Evolutionary conservation across 768 basidiomycete genomes (phyloP).

Genomic region (Mycena polygramma): DNA sequence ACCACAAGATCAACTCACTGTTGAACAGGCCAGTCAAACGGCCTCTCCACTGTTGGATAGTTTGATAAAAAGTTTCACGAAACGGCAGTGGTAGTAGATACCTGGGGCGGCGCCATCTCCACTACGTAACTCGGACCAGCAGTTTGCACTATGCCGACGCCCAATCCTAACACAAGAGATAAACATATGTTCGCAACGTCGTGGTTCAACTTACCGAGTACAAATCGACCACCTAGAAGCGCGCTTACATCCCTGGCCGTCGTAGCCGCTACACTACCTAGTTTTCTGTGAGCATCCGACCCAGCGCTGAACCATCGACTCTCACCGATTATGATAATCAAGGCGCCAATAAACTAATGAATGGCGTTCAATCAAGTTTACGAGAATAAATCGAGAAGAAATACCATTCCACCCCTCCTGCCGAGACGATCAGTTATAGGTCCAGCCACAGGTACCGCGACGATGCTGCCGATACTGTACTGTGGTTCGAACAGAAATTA

Average conservation of each 20-base stretch:
- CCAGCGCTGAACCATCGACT: not conserved
- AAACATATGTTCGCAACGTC: not conserved
- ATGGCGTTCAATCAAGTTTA: not conserved
- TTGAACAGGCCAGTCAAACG: constrained; percentile 36
- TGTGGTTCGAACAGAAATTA: not conserved
- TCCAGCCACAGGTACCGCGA: constrained; percentile 35
- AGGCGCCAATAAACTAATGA: constrained; percentile 27
- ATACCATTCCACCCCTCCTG: constrained; percentile 36
- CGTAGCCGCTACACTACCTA: constrained; percentile 29
- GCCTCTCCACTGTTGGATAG: constrained; percentile 31
- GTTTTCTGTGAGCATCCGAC: not conserved
- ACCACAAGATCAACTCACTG: constrained; percentile 16
- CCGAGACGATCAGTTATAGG: constrained; percentile 34
- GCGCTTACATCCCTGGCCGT: constrained; percentile 29
- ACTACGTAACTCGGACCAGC: constrained; percentile 35
- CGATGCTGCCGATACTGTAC: constrained; percentile 35
- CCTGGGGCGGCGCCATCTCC: constrained; percentile 38
- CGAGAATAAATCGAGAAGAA: not conserved
- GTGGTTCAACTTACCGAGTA: constrained; percentile 25
- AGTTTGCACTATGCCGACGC: constrained; percentile 37
- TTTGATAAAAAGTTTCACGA: not conserved
- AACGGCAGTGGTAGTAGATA: not conserved
- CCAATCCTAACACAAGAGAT: constrained; percentile 17
- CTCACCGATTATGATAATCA: constrained; percentile 35
- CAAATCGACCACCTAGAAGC: constrained; percentile 33